These are phyloP conservation scores for Trichoderma virens DNA, from an alignment of 495 filamentous ascomycete species.

Conservation along the genomic window DNA sequence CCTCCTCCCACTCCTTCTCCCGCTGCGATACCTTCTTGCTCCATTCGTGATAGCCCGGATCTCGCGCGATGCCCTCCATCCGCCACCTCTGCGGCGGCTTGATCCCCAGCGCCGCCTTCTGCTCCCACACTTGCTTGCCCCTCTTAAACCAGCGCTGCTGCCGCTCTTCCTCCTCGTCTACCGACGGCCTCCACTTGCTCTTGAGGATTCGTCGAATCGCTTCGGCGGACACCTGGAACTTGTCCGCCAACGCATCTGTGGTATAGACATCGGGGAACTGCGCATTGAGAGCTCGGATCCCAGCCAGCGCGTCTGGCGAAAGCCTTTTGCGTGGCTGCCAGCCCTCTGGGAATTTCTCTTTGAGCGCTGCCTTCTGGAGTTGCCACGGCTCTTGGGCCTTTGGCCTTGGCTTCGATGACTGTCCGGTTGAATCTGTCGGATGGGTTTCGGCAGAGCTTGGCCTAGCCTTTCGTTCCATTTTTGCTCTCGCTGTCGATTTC, in stretches of 20 bases:
- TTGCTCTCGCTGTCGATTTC: not conserved
- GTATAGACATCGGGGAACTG: conserved; percentile 69
- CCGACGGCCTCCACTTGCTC: conserved; percentile 68
- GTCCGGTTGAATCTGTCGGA: not conserved
- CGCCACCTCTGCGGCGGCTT: conserved; percentile 64
- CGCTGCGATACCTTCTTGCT: not conserved
- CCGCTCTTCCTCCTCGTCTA: conserved; percentile 52
- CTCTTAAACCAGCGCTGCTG: conserved; percentile 69
- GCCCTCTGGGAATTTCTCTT: conserved; percentile 64
- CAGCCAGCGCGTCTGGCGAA: conserved; percentile 82
- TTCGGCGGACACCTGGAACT: conserved; percentile 81
- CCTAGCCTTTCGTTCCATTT: not conserved
- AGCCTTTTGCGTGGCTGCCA: conserved; percentile 81
- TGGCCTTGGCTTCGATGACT: not conserved
- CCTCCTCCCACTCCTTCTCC: conserved; percentile 7
- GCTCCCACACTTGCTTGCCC: conserved; percentile 67
- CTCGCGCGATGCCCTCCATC: conserved; percentile 52
- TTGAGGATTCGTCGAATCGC: conserved; percentile 79
- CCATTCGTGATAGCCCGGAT: conserved; percentile 17
- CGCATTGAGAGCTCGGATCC: conserved; percentile 70
- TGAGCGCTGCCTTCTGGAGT: conserved; percentile 59
- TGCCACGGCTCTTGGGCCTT: conserved; percentile 50
- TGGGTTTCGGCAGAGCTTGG: not conserved
- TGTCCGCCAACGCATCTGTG: conserved; percentile 61
- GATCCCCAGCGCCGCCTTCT: conserved; percentile 59